A percentile compares a stretch with the other conserved stretches of the same genome.
Conservation (phyloP, 495 filamentous ascomycete species). For the Podospora appendiculata region DNA sequence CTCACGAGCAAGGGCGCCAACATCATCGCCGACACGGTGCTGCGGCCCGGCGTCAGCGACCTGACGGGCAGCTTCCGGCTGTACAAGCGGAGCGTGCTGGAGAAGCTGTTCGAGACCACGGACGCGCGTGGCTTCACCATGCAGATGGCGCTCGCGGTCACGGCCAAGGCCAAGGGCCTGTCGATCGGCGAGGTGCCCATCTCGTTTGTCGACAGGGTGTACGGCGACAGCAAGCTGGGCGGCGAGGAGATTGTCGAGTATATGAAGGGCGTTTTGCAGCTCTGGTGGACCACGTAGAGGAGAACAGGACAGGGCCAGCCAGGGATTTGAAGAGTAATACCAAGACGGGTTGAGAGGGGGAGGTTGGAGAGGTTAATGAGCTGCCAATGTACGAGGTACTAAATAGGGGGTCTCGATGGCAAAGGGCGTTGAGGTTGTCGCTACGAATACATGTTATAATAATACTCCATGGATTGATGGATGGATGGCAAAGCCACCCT, state of each 20-base stretch:
- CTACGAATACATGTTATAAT: neutral
- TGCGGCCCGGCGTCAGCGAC: constrained; percentile 93
- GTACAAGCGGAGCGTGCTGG: constrained; percentile 84
- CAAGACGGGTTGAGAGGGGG: too few species aligned
- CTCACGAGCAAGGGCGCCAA: constrained; percentile 87
- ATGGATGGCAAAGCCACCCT: too few species aligned
- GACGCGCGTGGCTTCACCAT: constrained; percentile 96
- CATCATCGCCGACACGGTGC: constrained; percentile 87
- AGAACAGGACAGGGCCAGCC: neutral
- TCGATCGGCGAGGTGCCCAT: constrained; percentile 91
- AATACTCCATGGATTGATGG: too few species aligned
- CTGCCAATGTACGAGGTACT: neutral
- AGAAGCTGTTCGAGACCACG: constrained; percentile 83
- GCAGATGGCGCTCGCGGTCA: constrained; percentile 89
- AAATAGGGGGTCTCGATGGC: too few species aligned
- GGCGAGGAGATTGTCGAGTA: constrained; percentile 98
- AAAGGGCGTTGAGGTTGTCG: constrained; percentile 11
- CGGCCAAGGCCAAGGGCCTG: constrained; percentile 88
- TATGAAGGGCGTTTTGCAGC: constrained; percentile 79
- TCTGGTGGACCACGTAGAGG: constrained; percentile 61
- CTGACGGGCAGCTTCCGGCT: constrained; percentile 89
- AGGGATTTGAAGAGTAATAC: neutral
- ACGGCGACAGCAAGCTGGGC: constrained; percentile 91
- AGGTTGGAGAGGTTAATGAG: neutral
- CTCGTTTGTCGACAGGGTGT: constrained; percentile 88